Evolutionary conservation across 2,329 filamentous ascomycete species (phyloP), one percentile per base, ranked within the genome.

Genomic region (Fusarium xyrophilum): DNA sequence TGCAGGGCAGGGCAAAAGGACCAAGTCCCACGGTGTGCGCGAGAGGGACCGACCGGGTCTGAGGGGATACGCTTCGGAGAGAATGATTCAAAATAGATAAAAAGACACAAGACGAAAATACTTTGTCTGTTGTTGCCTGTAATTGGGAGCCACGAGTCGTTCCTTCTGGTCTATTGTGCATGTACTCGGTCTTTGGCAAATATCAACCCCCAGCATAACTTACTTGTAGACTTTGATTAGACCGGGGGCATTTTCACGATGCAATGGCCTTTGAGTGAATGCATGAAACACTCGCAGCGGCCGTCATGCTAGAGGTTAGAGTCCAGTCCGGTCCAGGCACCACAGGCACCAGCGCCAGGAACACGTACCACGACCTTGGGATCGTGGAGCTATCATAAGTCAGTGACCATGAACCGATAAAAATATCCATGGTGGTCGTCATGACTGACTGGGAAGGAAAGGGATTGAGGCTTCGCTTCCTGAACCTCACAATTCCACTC

Each of bases 11-110:
- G 65, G 62, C 57, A 71, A 70, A 70, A 40, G 21, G 54, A 44
- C 68, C 55, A 70, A 71, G 68, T 68, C 68, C 65, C 67, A 67
- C 67, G 66, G 67, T 50, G 66, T 63, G 61, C 33, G 61, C 62
- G 61, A 71, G 68, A 35, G 55, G 56, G 48, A 40, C 35, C 33
- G 35, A 59, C 44, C 30, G 47, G 60, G 47, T 63, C 43, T 54
- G 56, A 53, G 38, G 39, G 33, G 38, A 51, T 25, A 51, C 43
- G 55, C 36, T 35, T 33, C 38, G 36, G 30, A 21, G 23, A 50
- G 33, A 51, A 44, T 58, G 48, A 59, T 57, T 60, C 54, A 60
- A 70, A 70, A 69, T 60, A 52, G 56, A 57, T 48, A 51, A 59
- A 65, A 63, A 54, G 42, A 55, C 55, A 63, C 46, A 54, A 47